These are phyloP conservation scores for Lentinula aciculospora DNA, from an alignment of 768 basidiomycete genomes.

Conservation along the genomic window DNA sequence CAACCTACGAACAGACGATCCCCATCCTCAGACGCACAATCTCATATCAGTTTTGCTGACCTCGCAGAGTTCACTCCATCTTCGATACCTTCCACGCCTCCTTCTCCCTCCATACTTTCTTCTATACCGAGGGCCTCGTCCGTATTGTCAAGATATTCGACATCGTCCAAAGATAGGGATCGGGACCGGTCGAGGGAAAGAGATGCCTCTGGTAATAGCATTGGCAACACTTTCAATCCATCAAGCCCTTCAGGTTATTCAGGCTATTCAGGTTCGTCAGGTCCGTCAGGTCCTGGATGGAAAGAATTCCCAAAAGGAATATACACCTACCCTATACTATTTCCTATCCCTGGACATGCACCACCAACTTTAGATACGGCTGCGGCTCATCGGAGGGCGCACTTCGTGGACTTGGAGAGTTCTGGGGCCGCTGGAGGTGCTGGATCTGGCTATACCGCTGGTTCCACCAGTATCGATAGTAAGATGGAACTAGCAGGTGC, in stretches of 20 bases:
- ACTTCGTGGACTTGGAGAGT: background rate
- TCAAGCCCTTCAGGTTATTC: too few species aligned
- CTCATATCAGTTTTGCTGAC: background rate
- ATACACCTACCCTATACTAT: slow-evolving; percentile 93
- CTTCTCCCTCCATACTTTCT: slow-evolving; percentile 9
- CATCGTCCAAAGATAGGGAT: slow-evolving; percentile 27
- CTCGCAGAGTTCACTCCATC: background rate
- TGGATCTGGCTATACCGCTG: background rate
- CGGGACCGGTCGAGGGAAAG: slow-evolving; percentile 27
- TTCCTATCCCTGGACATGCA: slow-evolving; percentile 72
- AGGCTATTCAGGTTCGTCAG: too few species aligned
- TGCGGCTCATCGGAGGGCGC: background rate
- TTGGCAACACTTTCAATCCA: too few species aligned
- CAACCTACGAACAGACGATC: background rate
- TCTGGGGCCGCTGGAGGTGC: background rate
- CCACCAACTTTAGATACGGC: slow-evolving; percentile 72
- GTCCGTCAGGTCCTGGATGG: slow-evolving; percentile 49
- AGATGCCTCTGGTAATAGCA: background rate
- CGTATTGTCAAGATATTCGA: background rate
- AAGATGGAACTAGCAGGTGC: background rate
- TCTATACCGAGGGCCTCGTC: slow-evolving; percentile 16
- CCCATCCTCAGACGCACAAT: background rate
- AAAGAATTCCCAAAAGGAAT: slow-evolving; percentile 87
- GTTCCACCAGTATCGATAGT: background rate
- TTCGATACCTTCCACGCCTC: background rate